Conservation (phyloP, 2,329 filamentous ascomycete genomes). For the Colletotrichum endophyticum region DNA sequence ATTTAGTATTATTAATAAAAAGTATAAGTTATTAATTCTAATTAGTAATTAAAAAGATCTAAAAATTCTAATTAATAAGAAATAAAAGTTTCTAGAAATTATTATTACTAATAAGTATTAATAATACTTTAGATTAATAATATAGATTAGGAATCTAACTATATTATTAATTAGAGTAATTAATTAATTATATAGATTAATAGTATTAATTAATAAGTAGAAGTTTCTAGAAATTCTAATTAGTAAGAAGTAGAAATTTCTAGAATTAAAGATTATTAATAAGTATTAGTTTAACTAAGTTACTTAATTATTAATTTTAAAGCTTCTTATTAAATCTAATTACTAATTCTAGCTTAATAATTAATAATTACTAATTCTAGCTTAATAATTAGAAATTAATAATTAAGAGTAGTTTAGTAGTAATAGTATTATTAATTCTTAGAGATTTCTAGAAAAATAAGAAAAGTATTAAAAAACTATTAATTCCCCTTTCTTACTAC, state of each 20-base stretch:
- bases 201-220: no score
- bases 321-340: neutral
- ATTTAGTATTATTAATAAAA: neutral
- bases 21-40: neutral
- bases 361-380: no score
- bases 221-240: no score
- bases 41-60: neutral
- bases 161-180: no score
- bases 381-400: no score
- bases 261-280: no score
- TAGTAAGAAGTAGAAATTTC: no score
- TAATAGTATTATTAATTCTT: neutral
- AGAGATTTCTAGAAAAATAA: neutral
- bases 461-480: neutral
- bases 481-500: neutral
- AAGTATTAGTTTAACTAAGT: neutral
- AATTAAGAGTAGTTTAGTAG: neutral
- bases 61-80: no score
- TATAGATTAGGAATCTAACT: no score
- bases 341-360: neutral
- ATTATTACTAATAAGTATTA: neutral
- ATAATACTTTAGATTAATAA: neutral
- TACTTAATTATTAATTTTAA: neutral
- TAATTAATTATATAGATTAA: no score
- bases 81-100: neutral